Evolutionary conservation across 140 eudicot species (phyloP), one percentile per base, ranked within the genome.

Genomic region (Artemisia princeps): DNA sequence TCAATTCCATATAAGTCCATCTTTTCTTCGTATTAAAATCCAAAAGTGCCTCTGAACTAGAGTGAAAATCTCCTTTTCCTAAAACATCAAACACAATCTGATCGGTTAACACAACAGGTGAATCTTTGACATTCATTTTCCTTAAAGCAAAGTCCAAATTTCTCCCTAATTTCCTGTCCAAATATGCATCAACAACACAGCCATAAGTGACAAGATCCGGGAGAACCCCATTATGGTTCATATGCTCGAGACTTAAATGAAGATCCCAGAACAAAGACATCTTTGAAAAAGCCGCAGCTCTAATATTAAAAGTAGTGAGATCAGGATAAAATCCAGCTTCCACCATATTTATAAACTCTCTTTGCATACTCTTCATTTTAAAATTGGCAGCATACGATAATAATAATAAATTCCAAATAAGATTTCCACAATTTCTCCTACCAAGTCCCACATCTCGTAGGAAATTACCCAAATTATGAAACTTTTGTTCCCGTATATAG

Each of bases 171-270:
- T 84, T 75, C 74, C 81, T 81, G 10, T 88, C 98, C 78, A 91
- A 14, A 75, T 91, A 91, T 13, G 96, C 95, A 76, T 91, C 98
- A 76, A 91, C 87, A 62, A 91, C 71, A 75, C 89, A 87, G 30
- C 97, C 97, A 66, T 85, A 87, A 14, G 97, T 91, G 17, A 91
- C 96, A 72, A 91, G 84, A 91, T 91, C 97, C 15, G 96, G 91
- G 16, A 54, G 50, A 23, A 83, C 77, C 12, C 69, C 81, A 44
- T 79, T 80, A 80, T 87, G 86, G 48, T 77, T 87, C 96, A 91
- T 91, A 74, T 91, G 97, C 4, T 91, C 85, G n/a, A 91, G 77
- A 69, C 87, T 85, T 62, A 91, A 59, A 74, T 88, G 98, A 53
- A 91, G 85, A 80, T 91, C 98, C 96, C 95, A 88, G 15, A 91